Base-by-base conservation (phyloP, 164 flowering plant genomes). In the Stephania japonica region DNA sequence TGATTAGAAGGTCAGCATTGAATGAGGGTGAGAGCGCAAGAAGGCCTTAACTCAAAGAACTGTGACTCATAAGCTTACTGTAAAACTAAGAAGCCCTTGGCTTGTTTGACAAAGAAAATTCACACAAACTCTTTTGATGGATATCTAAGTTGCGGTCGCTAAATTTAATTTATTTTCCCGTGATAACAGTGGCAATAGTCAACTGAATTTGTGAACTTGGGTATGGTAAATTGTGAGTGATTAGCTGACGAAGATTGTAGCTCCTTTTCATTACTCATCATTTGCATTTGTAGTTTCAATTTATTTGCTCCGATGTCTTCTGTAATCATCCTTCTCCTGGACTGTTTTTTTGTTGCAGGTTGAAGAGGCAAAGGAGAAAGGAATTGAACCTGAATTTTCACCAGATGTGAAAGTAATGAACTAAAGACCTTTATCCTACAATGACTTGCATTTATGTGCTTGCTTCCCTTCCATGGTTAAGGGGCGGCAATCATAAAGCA, bases 391-490 rank as follows among this genome's bases (percentile, higher is more conserved):
- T 53, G 99, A 88, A 80, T 91, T 93, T 79, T 84, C 85, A 26
- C 93, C 98, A 61, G 99, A 95, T 85, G 80, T 78, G n/a, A 93
- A 95, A 81, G 99, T 93, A 85, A 81, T 65, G 25, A 68, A 1
- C 70, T 38, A n/a, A 61, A 7, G 5, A 6, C 18, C 7, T 56
- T 56, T 56, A 1, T 56, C 21, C 63, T 56, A 56, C 16, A 0
- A 18, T 66, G 26, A 69, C 66, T 44, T 44, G 13, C 13, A 16
- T 47, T 24, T 59, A 21, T n/a, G 42, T 62, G 68, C 63, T 76
- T 73, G 70, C 13, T 59, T 18, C 38, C 61, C 12, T 61, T 50
- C 71, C 42, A 10, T 72, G 18, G 21, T 32, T 73, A 67, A 25
- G 25, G 65, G 24, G 19, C 47, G 69, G 56, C 12, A 53, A 38